These are phyloP conservation scores for Ricinus communis DNA, from an alignment of 345 rosid species.

Conservation along the genomic window DNA sequence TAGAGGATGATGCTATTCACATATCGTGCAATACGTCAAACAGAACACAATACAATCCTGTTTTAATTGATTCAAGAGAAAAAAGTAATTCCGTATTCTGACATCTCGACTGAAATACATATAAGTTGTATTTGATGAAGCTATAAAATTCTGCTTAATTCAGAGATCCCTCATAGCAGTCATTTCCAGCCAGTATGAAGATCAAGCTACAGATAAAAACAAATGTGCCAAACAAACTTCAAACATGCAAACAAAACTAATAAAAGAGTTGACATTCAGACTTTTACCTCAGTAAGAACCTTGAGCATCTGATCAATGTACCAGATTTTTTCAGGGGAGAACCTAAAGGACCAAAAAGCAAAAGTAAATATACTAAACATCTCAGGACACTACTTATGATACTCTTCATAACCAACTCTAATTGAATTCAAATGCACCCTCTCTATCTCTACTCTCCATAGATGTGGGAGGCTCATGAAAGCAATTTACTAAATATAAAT, in stretches of 20 bases:
- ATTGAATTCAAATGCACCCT: background rate
- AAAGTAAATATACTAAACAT: conserved; percentile 8
- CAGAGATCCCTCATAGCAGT: conserved; percentile 2
- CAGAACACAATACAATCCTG: background rate
- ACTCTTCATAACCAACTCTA: background rate
- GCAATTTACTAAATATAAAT: background rate
- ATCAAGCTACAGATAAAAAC: conserved; percentile 4
- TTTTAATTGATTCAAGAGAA: background rate
- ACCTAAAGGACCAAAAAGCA: conserved; percentile 55
- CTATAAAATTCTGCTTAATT: background rate
- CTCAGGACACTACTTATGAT: background rate
- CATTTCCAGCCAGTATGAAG: background rate
- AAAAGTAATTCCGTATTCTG: background rate
- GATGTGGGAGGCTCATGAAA: background rate
- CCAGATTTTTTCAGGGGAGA: conserved; percentile 95
- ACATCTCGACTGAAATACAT: background rate
- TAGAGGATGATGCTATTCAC: background rate
- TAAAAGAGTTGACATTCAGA: conserved; percentile 6
- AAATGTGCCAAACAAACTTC: conserved; percentile 16
- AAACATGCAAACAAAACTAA: conserved; percentile 2
- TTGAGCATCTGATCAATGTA: conserved; percentile 99
- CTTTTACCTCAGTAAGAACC: conserved; percentile 92
- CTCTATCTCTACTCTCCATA: background rate
- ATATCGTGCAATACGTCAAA: background rate
- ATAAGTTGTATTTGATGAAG: background rate